Evolutionary conservation across 164 flowering plant species (phyloP).

Genomic region (Vitis amurensis): DNA sequence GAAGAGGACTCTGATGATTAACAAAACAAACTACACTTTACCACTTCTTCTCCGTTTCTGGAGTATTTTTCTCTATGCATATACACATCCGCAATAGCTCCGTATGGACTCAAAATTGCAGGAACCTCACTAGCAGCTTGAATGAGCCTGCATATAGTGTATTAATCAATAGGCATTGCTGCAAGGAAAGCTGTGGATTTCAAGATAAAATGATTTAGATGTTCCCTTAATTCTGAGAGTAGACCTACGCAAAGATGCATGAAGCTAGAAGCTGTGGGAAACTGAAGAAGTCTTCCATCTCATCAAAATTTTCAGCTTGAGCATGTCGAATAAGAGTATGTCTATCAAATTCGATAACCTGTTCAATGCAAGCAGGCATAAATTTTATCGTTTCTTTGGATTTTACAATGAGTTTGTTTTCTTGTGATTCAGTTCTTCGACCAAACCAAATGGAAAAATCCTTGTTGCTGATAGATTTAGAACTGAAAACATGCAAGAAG

Average conservation of each 20-base stretch:
- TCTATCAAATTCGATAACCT: conserved; percentile 25
- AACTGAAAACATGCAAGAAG: too few species aligned
- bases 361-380: background rate
- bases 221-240: background rate
- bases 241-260: conserved; percentile 26
- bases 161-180: too few species aligned
- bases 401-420: too few species aligned
- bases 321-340: conserved; percentile 29
- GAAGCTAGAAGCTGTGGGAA: conserved; percentile 32
- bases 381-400: too few species aligned
- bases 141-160: conserved; percentile 18
- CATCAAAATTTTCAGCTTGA: conserved; percentile 34
- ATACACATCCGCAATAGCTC: conserved; percentile 20
- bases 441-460: too few species aligned
- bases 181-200: too few species aligned
- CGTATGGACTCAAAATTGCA: conserved; percentile 24
- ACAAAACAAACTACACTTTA: conserved; percentile 6
- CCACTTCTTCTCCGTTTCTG: conserved; percentile 26
- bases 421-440: too few species aligned
- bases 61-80: conserved; percentile 21
- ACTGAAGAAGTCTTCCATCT: conserved; percentile 23
- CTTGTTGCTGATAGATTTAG: too few species aligned
- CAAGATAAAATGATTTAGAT: too few species aligned
- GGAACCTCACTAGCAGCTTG: conserved; percentile 30
- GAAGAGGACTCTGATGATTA: background rate